phyloP scores from a whole-genome alignment of 2,329 filamentous ascomycete genomes.

The Capronia epimyces region DNA sequence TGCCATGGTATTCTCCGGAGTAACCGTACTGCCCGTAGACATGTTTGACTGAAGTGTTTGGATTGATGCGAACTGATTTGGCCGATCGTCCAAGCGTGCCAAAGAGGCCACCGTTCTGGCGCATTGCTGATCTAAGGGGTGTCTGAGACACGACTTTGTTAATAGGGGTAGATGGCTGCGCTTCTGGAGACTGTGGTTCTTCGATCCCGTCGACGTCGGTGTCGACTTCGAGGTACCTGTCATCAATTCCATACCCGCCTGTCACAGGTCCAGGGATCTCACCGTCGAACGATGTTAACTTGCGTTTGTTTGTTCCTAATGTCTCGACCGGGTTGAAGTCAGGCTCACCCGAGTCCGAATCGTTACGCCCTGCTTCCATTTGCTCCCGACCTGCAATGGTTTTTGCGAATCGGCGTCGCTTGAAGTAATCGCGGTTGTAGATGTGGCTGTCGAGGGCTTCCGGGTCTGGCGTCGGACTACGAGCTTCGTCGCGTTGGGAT shows the following conservation, averaged over 20 bases:
- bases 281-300: slow-evolving; percentile 15
- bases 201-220: slow-evolving; percentile 18
- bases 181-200: slow-evolving; percentile 5
- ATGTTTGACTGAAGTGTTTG: slow-evolving; percentile 17
- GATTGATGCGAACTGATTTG: slow-evolving; percentile 21
- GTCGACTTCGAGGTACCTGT: slow-evolving; percentile 21
- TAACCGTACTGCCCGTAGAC: slow-evolving; percentile 22
- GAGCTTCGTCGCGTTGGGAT: slow-evolving; percentile 4
- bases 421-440: slow-evolving; percentile 18
- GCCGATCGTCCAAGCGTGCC: slow-evolving; percentile 14
- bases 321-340: slow-evolving; percentile 17
- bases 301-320: slow-evolving; percentile 22
- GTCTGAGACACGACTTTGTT: slow-evolving; percentile 8
- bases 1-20: slow-evolving; percentile 23
- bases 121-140: slow-evolving; percentile 19
- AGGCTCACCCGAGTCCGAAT: not conserved
- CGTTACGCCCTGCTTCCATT: not conserved
- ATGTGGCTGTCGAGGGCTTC: slow-evolving; percentile 6
- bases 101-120: slow-evolving; percentile 8
- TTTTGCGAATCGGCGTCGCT: slow-evolving; percentile 17
- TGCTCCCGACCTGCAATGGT: slow-evolving; percentile 15
- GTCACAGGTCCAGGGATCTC: slow-evolving; percentile 15
- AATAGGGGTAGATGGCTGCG: slow-evolving; percentile 14
- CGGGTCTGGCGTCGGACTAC: slow-evolving; percentile 9
- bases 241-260: slow-evolving; percentile 24